Percentiles rank a stretch among this genome's conserved stretches.
Conservation (phyloP, 257 asterid genomes). For the Lycium barbarum region DNA sequence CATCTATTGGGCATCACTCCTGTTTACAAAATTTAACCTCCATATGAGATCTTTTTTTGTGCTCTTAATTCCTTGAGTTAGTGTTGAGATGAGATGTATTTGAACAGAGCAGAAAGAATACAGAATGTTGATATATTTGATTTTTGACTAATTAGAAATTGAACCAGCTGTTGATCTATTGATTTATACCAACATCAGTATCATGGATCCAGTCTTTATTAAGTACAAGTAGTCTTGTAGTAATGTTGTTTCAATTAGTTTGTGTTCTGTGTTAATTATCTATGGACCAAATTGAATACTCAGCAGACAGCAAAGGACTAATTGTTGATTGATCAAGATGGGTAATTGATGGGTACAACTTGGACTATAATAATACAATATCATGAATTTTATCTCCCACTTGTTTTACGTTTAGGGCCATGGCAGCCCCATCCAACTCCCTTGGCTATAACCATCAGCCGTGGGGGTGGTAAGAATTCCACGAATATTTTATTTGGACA, state of each 20-base stretch:
- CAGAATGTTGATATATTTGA: background rate
- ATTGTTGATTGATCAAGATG: no score
- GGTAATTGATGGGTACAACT: no score
- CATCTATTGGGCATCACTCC: constrained; percentile 88
- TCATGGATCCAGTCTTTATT: background rate
- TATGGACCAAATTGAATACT: no score
- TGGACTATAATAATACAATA: no score
- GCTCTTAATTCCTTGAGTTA: background rate
- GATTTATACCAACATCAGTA: background rate
- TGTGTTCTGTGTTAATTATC: background rate
- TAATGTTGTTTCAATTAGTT: background rate
- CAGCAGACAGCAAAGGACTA: no score
- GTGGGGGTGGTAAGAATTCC: no score
- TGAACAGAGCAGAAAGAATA: background rate
- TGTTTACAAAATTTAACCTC: constrained; percentile 74
- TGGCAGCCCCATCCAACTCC: no score
- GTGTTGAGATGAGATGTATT: background rate
- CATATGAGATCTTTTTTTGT: background rate
- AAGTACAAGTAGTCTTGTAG: background rate
- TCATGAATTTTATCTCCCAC: no score
- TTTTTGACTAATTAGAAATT: background rate
- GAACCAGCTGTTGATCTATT: background rate
- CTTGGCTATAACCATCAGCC: no score
- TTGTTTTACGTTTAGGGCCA: no score
- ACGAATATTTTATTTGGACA: no score